Percentiles rank a stretch among this genome's conserved stretches.
Evolutionary conservation across 2,329 filamentous ascomycete species (phyloP).

Genomic region (Sporothrix mexicana): DNA sequence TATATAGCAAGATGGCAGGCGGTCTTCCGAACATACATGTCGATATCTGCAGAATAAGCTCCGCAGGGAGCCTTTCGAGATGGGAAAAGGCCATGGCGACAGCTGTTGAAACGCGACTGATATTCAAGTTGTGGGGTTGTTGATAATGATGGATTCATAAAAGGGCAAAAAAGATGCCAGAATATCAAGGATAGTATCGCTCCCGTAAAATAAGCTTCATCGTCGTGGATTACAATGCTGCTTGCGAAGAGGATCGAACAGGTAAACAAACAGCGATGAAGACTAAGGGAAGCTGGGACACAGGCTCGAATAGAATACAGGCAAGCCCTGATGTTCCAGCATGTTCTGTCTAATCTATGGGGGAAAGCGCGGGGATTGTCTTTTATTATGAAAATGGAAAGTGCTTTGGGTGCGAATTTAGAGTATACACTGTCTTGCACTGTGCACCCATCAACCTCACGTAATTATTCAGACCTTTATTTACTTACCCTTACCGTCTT

Average conservation of each 20-base stretch:
- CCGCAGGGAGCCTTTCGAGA: slow-evolving; percentile 64
- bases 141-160: neutral
- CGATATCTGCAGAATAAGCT: slow-evolving; percentile 66
- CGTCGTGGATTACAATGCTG: neutral
- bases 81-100: slow-evolving; percentile 38
- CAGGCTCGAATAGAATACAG: neutral
- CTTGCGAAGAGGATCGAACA: no score
- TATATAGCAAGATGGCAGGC: neutral
- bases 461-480: neutral
- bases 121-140: neutral
- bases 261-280: neutral
- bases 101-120: neutral
- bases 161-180: no score
- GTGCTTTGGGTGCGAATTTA: neutral
- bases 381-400: neutral
- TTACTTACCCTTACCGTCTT: slow-evolving; percentile 1
- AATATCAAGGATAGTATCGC: neutral
- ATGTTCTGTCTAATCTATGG: slow-evolving; percentile 8
- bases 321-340: slow-evolving; percentile 3
- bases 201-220: neutral
- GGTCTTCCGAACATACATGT: slow-evolving; percentile 55
- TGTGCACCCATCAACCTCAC: neutral
- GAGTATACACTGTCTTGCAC: neutral
- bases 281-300: neutral
- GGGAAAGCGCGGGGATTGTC: slow-evolving; percentile 13